phyloP scores from a whole-genome alignment of 2,329 filamentous ascomycete genomes.

The Penicillium sp. region DNA sequence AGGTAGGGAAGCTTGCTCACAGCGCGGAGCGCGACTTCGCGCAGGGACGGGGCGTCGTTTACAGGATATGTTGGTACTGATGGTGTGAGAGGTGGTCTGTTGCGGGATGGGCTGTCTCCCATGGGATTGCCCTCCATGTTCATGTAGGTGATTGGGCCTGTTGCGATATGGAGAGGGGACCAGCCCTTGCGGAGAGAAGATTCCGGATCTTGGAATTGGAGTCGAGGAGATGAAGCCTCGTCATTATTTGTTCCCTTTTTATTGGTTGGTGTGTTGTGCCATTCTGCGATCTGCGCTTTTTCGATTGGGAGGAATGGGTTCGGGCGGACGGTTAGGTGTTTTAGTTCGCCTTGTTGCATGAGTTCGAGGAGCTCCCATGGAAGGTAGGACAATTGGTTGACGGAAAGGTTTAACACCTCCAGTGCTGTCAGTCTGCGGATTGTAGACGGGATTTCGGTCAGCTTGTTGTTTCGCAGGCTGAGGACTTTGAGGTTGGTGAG shows the following conservation, averaged over 20 bases:
- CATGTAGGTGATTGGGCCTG: slow-evolving; percentile 32
- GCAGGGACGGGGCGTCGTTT: slow-evolving; percentile 40
- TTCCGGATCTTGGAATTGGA: slow-evolving; percentile 28
- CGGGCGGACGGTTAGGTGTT: slow-evolving; percentile 40
- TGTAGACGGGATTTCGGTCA: slow-evolving; percentile 42
- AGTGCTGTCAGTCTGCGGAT: slow-evolving; percentile 45
- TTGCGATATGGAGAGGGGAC: slow-evolving; percentile 40
- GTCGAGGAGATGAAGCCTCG: not conserved
- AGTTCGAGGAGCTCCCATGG: slow-evolving; percentile 49
- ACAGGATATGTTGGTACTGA: slow-evolving; percentile 4
- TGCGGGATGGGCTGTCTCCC: slow-evolving; percentile 5
- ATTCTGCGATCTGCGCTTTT: slow-evolving; percentile 32
- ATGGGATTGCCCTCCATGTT: slow-evolving; percentile 38
- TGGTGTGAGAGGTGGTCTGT: not conserved
- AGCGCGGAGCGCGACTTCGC: slow-evolving; percentile 45
- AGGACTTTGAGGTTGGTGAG: slow-evolving; percentile 44
- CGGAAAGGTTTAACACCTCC: slow-evolving; percentile 47
- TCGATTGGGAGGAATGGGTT: slow-evolving; percentile 42
- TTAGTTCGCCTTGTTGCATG: slow-evolving; percentile 39
- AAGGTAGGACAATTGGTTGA: slow-evolving; percentile 44
- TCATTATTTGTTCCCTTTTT: not conserved
- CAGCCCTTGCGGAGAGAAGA: slow-evolving; percentile 33
- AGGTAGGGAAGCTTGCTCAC: slow-evolving; percentile 39
- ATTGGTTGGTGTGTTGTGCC: slow-evolving; percentile 26
- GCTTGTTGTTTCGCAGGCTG: slow-evolving; percentile 49